Evolutionary conservation across 306 rosid genomes (phyloP).

Genomic region (Hippophae rhamnoides): DNA sequence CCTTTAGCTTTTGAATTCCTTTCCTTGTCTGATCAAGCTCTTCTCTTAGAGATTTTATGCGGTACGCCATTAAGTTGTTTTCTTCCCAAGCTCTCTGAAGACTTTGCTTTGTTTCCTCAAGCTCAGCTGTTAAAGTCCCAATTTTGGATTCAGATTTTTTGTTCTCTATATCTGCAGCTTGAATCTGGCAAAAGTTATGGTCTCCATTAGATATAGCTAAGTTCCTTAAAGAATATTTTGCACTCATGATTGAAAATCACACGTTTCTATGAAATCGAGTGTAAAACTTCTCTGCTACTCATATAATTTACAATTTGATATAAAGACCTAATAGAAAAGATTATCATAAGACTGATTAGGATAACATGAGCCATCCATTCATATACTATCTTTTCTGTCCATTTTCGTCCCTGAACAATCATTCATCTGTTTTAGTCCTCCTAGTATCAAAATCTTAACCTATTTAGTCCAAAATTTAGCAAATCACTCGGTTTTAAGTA

Average conservation of each 20-base stretch:
- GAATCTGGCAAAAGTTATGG: conserved; percentile 25
- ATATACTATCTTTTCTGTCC: no score
- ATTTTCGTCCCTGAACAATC: no score
- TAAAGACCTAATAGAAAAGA: neutral
- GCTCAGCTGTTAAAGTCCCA: conserved; percentile 40
- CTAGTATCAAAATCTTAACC: no score
- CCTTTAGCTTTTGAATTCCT: conserved; percentile 50
- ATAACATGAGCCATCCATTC: no score
- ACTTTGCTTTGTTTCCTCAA: conserved; percentile 48
- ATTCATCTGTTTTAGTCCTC: no score
- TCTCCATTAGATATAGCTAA: neutral
- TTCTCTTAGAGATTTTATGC: conserved; percentile 46
- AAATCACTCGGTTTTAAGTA: no score
- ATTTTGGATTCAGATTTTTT: conserved; percentile 28
- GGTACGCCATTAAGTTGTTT: conserved; percentile 29
- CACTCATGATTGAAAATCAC: neutral
- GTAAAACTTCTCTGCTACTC: neutral
- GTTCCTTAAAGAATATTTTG: neutral
- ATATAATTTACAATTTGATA: neutral
- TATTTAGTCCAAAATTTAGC: no score
- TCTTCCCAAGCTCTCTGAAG: conserved; percentile 66
- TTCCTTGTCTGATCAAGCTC: conserved; percentile 58
- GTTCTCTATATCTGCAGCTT: conserved; percentile 27
- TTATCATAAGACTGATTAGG: no score
- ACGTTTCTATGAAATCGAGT: no score